Conservation (phyloP, 2,329 filamentous ascomycete genomes). For the Alternaria sp. region DNA sequence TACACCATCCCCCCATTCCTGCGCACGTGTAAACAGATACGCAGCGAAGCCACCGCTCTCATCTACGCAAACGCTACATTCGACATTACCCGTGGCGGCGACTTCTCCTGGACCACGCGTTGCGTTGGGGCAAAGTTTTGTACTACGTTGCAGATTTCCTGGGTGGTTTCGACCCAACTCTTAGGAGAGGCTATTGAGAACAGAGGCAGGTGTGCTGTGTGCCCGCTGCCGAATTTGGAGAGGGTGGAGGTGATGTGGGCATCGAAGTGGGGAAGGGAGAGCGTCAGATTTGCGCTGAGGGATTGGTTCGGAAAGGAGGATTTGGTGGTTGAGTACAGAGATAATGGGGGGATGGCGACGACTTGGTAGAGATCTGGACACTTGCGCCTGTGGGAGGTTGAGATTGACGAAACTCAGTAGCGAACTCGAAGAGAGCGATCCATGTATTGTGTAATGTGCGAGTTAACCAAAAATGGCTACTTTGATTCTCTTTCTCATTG, state of each 20-base stretch:
- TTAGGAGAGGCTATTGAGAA: too few species aligned
- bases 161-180: background rate
- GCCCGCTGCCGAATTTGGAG: background rate
- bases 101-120: background rate
- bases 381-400: background rate
- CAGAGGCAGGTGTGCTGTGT: background rate
- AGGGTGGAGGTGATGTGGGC: background rate
- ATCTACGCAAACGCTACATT: background rate
- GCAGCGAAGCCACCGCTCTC: background rate
- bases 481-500: fast-evolving
- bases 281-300: background rate
- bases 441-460: background rate
- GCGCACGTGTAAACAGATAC: background rate
- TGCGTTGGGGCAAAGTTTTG: fast-evolving
- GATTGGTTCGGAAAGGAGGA: background rate
- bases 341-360: fast-evolving
- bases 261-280: background rate
- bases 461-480: fast-evolving
- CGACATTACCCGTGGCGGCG: background rate
- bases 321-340: background rate
- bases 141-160: background rate
- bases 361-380: background rate
- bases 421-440: background rate
- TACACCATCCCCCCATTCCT: background rate
- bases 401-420: fast-evolving